These are phyloP conservation scores for Talaromyces sp. DNA, from an alignment of 2,329 filamentous ascomycete genomes.

Conservation along the genomic window DNA sequence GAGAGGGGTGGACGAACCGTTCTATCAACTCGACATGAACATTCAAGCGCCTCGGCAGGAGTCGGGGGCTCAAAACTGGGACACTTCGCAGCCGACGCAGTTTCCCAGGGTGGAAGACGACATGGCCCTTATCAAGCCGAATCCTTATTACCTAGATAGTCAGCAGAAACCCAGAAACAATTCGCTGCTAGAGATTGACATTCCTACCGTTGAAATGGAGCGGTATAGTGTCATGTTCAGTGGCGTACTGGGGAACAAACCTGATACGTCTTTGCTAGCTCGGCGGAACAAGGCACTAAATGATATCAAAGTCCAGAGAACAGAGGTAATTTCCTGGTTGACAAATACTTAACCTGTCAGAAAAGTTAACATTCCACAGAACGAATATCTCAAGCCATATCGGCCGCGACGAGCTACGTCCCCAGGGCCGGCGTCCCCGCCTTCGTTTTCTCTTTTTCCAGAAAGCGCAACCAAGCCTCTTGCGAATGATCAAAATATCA, in stretches of 20 bases:
- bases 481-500: neutral
- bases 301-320: slow-evolving; percentile 51
- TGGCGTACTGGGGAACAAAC: slow-evolving; percentile 55
- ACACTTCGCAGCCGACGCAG: neutral
- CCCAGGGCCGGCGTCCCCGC: slow-evolving; percentile 28
- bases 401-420: slow-evolving; percentile 32
- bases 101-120: neutral
- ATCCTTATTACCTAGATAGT: neutral
- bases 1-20: slow-evolving; percentile 18
- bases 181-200: slow-evolving; percentile 64
- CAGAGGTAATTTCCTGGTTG: slow-evolving; percentile 20
- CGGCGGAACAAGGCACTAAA: slow-evolving; percentile 34
- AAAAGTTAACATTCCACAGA: neutral
- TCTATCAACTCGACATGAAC: slow-evolving; percentile 25
- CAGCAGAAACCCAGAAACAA: neutral
- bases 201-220: slow-evolving; percentile 76
- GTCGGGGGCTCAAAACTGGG: neutral
- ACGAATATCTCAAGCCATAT: slow-evolving; percentile 10
- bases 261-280: slow-evolving; percentile 26
- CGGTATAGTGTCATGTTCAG: slow-evolving; percentile 94
- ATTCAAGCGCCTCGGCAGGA: slow-evolving; percentile 3
- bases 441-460: slow-evolving; percentile 37
- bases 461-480: slow-evolving; percentile 12
- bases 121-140: neutral
- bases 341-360: neutral